Percentiles rank a stretch among this genome's conserved stretches.
These are phyloP conservation scores for Pichia phayaonensis DNA, from an alignment of 805 yeast genomes.

Conservation along the genomic window DNA sequence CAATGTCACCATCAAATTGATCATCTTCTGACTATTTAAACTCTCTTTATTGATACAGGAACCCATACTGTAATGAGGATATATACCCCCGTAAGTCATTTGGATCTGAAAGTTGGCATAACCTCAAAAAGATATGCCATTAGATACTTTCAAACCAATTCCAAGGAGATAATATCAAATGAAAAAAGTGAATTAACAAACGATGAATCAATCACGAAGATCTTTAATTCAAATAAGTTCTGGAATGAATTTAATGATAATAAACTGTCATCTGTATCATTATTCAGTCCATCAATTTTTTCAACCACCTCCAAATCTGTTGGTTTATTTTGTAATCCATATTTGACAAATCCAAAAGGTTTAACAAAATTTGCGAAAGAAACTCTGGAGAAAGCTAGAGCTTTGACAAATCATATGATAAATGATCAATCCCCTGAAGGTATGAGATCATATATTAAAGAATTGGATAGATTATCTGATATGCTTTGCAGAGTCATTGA, in stretches of 20 bases:
- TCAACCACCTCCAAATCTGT: neutral
- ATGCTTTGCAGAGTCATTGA: conserved; percentile 88
- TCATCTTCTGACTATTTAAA: too few species aligned
- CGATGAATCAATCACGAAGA: conserved; percentile 32
- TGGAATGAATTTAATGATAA: conserved; percentile 44
- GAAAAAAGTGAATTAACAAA: neutral
- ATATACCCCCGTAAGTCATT: neutral
- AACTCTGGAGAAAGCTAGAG: conserved; percentile 60
- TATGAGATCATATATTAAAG: conserved; percentile 43
- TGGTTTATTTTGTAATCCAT: conserved; percentile 74
- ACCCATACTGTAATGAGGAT: neutral
- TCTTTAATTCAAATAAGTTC: conserved; percentile 55
- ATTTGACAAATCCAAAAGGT: conserved; percentile 63
- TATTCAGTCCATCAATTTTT: neutral
- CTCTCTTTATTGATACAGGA: neutral
- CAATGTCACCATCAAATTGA: neutral
- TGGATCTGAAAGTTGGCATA: neutral
- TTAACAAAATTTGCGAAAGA: conserved; percentile 55
- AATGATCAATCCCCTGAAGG: conserved; percentile 38
- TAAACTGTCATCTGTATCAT: neutral
- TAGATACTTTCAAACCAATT: neutral
- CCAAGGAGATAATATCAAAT: neutral
- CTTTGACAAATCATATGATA: conserved; percentile 50
- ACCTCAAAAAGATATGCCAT: neutral
- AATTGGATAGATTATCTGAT: conserved; percentile 81